Evolutionary conservation across 495 filamentous ascomycete species (phyloP), one percentile per base, ranked within the genome.

Genomic region (Penicillium daleae): DNA sequence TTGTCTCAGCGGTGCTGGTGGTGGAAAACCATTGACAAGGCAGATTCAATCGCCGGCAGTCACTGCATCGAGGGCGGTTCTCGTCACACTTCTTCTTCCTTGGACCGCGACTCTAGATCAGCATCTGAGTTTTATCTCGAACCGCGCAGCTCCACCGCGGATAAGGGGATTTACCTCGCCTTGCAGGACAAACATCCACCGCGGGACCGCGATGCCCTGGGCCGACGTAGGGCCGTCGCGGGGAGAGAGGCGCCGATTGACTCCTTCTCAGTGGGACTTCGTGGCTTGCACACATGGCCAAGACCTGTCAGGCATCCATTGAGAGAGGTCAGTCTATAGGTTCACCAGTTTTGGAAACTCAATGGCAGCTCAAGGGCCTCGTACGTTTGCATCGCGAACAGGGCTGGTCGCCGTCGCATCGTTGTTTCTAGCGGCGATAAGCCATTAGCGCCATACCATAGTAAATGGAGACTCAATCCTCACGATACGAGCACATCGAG

Each of bases 81-180:
- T 74, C 71, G 24, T 74, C 71, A 31, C 71, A 72, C 29, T 70
- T 71, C 59, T 74, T 74, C 59, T 74, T 74, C 53, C 69, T 71
- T 13, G 39, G 3, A 6, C 39, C 19, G 12, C 15, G 12, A 32
- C n/a, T 55, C 50, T 37, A 48, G 40, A 15, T 32, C 31, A 29
- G 37, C 22, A 19, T 19, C 21, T 5, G 21, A 12, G 21, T 4
- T 4, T 7, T 8, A 57, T 44, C 22, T 40, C 29, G 8, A 46
- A 46, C 40, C 27, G 54, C 15, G 49, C 49, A 15, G 24, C 52
- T 63, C 29, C 40, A 56, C 40, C 21, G 24, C 21, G 42, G 44
- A 4, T 58, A 32, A n/a, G 19, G 4, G 15, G 37, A 56, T 50
- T 26, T 62, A 71, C 72, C 72, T 66, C 17, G 70, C 48, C 60